These are phyloP conservation scores for Hymenoscyphus albidus DNA, from an alignment of 2,329 filamentous ascomycete species.

Conservation along the genomic window DNA sequence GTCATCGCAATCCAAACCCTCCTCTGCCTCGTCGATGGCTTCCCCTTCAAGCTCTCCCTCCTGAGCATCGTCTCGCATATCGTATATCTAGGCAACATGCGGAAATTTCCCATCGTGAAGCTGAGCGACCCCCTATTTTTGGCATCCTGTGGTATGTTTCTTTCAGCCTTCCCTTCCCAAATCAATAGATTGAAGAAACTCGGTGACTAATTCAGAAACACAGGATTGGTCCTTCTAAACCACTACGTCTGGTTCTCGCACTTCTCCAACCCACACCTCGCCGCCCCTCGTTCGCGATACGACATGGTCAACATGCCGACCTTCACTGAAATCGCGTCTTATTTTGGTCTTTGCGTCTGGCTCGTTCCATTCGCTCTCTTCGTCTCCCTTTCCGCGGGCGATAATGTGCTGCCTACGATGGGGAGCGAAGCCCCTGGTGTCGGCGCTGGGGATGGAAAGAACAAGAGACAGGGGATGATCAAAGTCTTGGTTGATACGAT, in stretches of 20 bases:
- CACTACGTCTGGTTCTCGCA: slow-evolving; percentile 96
- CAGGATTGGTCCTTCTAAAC: slow-evolving; percentile 78
- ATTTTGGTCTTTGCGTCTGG: slow-evolving; percentile 96
- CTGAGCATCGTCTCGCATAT: slow-evolving; percentile 78
- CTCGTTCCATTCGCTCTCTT: slow-evolving; percentile 93
- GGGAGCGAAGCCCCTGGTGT: slow-evolving; percentile 58
- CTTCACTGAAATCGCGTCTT: slow-evolving; percentile 93
- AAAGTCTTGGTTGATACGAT: slow-evolving; percentile 61
- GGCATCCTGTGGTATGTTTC: slow-evolving; percentile 66
- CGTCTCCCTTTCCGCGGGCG: slow-evolving; percentile 86
- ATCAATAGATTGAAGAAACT: background rate
- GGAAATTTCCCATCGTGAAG: slow-evolving; percentile 71
- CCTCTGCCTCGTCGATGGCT: slow-evolving; percentile 77
- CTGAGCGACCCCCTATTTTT: slow-evolving; percentile 85
- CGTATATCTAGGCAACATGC: slow-evolving; percentile 84
- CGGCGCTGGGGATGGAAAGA: slow-evolving; percentile 42
- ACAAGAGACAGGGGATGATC: slow-evolving; percentile 60
- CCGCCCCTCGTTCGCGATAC: slow-evolving; percentile 59
- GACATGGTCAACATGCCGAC: slow-evolving; percentile 64
- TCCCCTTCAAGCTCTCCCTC: slow-evolving; percentile 70
- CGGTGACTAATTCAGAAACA: slow-evolving; percentile 21
- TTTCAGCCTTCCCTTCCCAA: background rate
- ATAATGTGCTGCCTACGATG: slow-evolving; percentile 93
- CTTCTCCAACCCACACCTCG: slow-evolving; percentile 66
- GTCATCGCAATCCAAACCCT: slow-evolving; percentile 72